Base-by-base conservation (phyloP, 371 early-diverging fungal species). In the Choanephora cucurbitarum region DNA sequence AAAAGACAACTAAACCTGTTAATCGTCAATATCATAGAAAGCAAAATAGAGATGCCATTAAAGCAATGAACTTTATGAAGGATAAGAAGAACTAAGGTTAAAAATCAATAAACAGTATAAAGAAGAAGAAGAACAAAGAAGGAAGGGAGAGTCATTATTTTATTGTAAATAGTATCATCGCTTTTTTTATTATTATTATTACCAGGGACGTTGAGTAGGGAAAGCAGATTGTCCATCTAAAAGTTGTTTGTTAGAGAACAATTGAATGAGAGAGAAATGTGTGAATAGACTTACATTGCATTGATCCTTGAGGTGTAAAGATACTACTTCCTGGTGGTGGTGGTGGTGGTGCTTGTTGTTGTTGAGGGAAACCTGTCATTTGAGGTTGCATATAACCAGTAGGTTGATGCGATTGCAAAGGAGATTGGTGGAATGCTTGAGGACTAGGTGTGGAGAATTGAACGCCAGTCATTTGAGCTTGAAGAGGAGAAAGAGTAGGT, bases 31-130 rank as follows among this genome's bases (percentile, higher is more conserved):
- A 75, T 53, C 89, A 87, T 67, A 80, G 87, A 67, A 73, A 81
- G 57, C 72, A 79, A 54, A 84, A 85, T 58, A 80, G 87, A 55
- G 81, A 86, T 23, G 75, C 71, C 40, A 90, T 90, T 67, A 88
- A 87, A 71, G 83, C 79, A 44, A 58, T 75, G 49, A 90, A 90
- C 81, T 90, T 89, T 70, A 87, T 89, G 80, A 88, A 87, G 73
- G 81, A 86, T 66, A 90, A 81, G 69, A 88, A 88, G 84, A 89
- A 85, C 17, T 78, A 78, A 66, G 43, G n/a, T n/a, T n/a, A n/a
- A n/a, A n/a, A n/a, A n/a, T n/a, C n/a, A n/a, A n/a, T n/a, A n/a
- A n/a, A n/a, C n/a, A n/a, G n/a, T n/a, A n/a, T n/a, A n/a, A n/a
- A n/a, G n/a, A n/a, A n/a, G n/a, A n/a, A n/a, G n/a, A n/a, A n/a